Base-by-base conservation (phyloP, 163 green algal species). In the Coccomyxa subellipsoidea region DNA sequence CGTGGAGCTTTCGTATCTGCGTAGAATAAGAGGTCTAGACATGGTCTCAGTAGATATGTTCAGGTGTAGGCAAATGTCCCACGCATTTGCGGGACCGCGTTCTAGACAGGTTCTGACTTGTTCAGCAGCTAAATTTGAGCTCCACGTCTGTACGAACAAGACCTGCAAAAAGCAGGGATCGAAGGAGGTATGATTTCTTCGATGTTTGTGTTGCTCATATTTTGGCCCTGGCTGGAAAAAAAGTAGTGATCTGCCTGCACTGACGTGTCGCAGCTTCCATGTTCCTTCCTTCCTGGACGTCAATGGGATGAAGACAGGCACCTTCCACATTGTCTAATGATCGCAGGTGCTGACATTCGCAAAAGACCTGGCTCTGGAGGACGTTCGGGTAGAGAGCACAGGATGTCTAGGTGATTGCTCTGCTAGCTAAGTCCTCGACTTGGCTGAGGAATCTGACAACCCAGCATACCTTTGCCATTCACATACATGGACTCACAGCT, bases 151-250 rank as follows among this genome's bases (percentile, higher is more conserved):
- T 80, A 85, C 69, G 15, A 85, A 89, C 72, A 84, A 85, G 38
- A 89, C 81, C 32, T 91, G 87, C 82, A 91, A 90, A 54, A 83
- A 81, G 78, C 87, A 91, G 35, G 87, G 87, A 25, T 88, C 80
- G 32, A 79, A 85, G 53, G 84, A 91, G 83, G 83, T 86, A 25
- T 54, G 73, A 36, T 18, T 36, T 36, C 7, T 73, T 32, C 5
- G 29, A 32, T 10, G 2, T 36, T 73, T 36, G 10, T 6, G 32
- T 0, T 8, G 1, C 1, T 36, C 18, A 4, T 18, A 73, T 32
- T 0, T 73, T 18, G 29, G 66, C 0, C 10, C 2, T 73, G n/a
- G 21, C 66, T 73, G 6, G 3, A 18, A 18, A 21, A 54, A 12
- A 78, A 23, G 53, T 18, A 54, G 25, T 1, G 31, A 8, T 0